Evolutionary conservation across 2,329 filamentous ascomycete species (phyloP).

Genomic region (Calonectria crousiana): DNA sequence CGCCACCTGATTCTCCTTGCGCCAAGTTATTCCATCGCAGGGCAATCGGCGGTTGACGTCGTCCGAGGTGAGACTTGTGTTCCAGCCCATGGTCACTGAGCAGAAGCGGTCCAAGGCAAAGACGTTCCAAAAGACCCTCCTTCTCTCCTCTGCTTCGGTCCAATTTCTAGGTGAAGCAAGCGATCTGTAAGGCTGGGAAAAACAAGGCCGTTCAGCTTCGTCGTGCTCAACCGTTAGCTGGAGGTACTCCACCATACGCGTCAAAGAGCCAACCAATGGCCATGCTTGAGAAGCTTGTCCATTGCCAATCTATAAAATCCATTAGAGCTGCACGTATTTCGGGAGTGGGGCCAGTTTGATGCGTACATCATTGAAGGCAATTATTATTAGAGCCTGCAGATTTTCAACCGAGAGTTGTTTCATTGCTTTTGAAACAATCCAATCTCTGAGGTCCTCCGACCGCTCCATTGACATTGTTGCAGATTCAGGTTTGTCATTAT

Average conservation of each 20-base stretch:
- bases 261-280: constrained; percentile 39
- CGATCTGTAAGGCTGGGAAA: constrained; percentile 43
- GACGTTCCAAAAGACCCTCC: constrained; percentile 53
- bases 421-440: constrained; percentile 43
- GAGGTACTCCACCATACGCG: constrained; percentile 43
- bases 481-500: constrained; percentile 32
- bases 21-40: constrained; percentile 54
- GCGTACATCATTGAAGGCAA: constrained; percentile 50
- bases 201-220: constrained; percentile 45
- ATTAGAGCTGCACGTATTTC: constrained; percentile 27
- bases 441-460: constrained; percentile 15
- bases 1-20: constrained; percentile 48
- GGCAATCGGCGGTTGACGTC: constrained; percentile 53
- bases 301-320: constrained; percentile 41
- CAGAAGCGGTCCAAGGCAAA: constrained; percentile 53
- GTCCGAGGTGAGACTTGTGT: constrained; percentile 50
- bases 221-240: constrained; percentile 43
- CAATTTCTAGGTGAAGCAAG: constrained; percentile 42
- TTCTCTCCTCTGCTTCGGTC: constrained; percentile 48
- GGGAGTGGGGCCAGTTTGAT: constrained; percentile 26
- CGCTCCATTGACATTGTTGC: neutral
- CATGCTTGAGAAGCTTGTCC: constrained; percentile 22
- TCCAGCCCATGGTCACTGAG: constrained; percentile 50
- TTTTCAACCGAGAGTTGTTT: constrained; percentile 50
- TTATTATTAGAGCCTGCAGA: constrained; percentile 51